A percentile compares a stretch with the other conserved stretches of the same genome.
Conservation (phyloP, 2,329 filamentous ascomycete species). For the Trichoderma citrinoviride region DNA sequence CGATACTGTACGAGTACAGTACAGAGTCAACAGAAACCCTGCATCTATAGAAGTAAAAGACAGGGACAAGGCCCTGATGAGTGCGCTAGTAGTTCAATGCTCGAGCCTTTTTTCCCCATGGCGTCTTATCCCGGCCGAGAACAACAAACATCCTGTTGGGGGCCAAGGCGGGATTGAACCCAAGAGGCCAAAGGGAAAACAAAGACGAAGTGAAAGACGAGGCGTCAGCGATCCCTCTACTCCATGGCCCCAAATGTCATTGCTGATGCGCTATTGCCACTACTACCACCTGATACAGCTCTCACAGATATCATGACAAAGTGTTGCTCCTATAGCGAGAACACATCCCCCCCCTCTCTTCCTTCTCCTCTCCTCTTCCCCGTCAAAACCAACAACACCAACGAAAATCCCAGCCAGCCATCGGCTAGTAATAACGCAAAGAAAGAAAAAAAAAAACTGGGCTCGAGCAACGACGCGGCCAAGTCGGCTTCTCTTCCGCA, state of each 20-base stretch:
- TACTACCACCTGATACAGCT: background rate
- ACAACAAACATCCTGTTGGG: background rate
- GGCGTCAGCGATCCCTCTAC: slow-evolving; percentile 5
- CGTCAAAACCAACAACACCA: background rate
- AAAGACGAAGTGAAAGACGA: background rate
- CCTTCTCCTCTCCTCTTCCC: no score
- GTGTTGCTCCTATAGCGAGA: background rate
- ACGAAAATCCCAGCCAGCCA: background rate
- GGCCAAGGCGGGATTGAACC: slow-evolving; percentile 1
- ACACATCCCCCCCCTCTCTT: no score
- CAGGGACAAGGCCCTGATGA: background rate
- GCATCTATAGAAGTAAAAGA: no score
- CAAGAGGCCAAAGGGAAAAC: background rate
- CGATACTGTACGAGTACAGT: no score
- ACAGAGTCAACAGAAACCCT: no score
- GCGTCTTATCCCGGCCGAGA: slow-evolving; percentile 5
- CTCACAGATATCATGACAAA: background rate
- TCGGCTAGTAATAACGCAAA: slow-evolving; percentile 14
- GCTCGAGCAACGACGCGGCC: slow-evolving; percentile 3
- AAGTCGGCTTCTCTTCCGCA: slow-evolving; percentile 17
- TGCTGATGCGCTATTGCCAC: background rate
- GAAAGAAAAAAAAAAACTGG: background rate
- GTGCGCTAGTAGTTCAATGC: background rate
- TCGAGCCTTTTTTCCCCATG: slow-evolving; percentile 4
- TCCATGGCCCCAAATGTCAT: background rate